phyloP scores from a whole-genome alignment of 2,329 filamentous ascomycete genomes.

The Metarhizium rileyi region DNA sequence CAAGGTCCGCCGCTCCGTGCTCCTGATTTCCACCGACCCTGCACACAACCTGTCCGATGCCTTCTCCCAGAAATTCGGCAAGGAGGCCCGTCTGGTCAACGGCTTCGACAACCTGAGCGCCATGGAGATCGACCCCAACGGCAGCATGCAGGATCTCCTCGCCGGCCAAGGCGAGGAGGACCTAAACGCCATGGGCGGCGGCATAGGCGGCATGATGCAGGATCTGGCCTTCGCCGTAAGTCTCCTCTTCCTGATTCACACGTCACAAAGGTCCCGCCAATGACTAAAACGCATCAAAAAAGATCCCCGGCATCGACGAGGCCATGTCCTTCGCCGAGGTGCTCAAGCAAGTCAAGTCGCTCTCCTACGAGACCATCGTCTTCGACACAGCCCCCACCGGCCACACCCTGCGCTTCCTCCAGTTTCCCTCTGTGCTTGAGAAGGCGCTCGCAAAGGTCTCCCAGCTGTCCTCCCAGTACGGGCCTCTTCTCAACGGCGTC shows the following conservation, averaged over 20 bases:
- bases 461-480: constrained; percentile 87
- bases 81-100: constrained; percentile 86
- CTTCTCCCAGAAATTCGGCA: constrained; percentile 98
- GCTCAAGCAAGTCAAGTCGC: constrained; percentile 96
- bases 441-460: constrained; percentile 97
- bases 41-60: constrained; percentile 97
- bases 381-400: constrained; percentile 98
- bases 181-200: constrained; percentile 58
- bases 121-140: constrained; percentile 99
- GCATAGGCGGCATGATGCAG: constrained; percentile 94
- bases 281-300: not conserved
- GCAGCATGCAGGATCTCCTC: constrained; percentile 90
- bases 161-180: constrained; percentile 63
- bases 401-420: constrained; percentile 95
- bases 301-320: constrained; percentile 98
- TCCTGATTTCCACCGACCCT: constrained; percentile 96
- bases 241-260: not conserved
- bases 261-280: too few species aligned
- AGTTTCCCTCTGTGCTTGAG: constrained; percentile 96
- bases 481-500: constrained; percentile 88
- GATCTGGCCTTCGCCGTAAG: constrained; percentile 86
- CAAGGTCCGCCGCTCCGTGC: constrained; percentile 85
- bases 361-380: constrained; percentile 97
- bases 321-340: constrained; percentile 99
- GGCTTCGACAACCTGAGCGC: constrained; percentile 91